phyloP scores from a whole-genome alignment of 371 early-diverging fungal species.

The Rhizopus microsporus region DNA sequence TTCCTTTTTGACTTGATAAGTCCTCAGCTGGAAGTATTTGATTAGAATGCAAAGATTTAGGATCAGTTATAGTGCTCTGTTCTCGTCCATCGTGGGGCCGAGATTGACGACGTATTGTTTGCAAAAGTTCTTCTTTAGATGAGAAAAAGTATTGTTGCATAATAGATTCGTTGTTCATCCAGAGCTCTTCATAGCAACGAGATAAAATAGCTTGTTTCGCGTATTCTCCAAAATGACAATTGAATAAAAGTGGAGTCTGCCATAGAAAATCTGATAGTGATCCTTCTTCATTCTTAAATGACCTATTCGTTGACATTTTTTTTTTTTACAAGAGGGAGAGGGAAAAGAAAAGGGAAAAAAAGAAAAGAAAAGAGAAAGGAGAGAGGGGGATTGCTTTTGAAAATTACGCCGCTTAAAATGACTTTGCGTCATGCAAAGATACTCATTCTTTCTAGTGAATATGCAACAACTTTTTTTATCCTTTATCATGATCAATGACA shows the following conservation, averaged over 20 bases:
- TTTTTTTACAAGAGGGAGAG: not conserved
- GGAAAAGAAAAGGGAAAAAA: not conserved
- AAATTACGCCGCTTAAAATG: not conserved
- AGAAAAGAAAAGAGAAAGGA: not conserved
- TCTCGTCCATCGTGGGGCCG: conserved; percentile 32
- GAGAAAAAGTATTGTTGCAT: conserved; percentile 53
- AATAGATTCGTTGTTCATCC: conserved; percentile 48
- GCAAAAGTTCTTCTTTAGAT: conserved; percentile 40
- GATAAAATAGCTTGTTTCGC: conserved; percentile 51
- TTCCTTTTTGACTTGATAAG: conserved; percentile 58
- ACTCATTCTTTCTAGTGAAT: too few species aligned
- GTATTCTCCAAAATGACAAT: conserved; percentile 47
- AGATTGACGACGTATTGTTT: conserved; percentile 33
- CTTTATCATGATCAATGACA: too few species aligned
- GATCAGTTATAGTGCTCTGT: conserved; percentile 20
- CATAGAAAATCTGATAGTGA: conserved; percentile 41
- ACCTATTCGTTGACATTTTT: not conserved
- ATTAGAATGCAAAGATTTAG: conserved; percentile 41
- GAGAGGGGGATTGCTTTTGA: not conserved
- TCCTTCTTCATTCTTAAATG: conserved; percentile 3
- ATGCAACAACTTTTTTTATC: too few species aligned
- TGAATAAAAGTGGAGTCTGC: conserved; percentile 47
- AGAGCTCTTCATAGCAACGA: conserved; percentile 52
- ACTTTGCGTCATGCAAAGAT: not conserved
- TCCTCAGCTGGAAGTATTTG: conserved; percentile 34